Base-by-base conservation (phyloP, 257 asterid genomes). In the Lavandula angustifolia region DNA sequence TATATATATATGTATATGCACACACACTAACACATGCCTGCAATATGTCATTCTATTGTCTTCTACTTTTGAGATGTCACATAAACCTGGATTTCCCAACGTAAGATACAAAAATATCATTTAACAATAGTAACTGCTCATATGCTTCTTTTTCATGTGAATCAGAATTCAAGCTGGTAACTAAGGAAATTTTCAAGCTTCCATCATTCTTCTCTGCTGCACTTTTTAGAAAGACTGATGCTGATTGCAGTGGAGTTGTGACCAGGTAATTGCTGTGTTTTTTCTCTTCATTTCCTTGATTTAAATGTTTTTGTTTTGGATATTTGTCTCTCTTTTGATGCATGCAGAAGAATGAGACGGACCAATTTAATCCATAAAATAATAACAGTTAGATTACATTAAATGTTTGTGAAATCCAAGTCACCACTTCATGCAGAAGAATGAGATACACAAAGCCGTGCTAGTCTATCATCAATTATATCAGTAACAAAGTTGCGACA, bases 131-230 rank as follows among this genome's bases (percentile, higher is more conserved):
- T 64, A 27, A 34, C 16, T 38, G 33, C 48, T 67, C 43, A 48
- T 55, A 55, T 29, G 57, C 42, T 68, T 65, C 49, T 1, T 54
- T 71, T 73, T 53, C 42, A 17, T 79, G 69, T 62, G 72, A 48
- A 73, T 65, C 94, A 94, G 99, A 94, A 79, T 87, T 94, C 71
- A 94, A 94, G 76, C 96, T 86, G 11, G 86, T 94, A 69, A 94
- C 96, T 0, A 89, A 90, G 77, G 99, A 94, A 77, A 84, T 94
- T 17, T 94, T 97, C 90, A 94, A 94, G 92, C 95, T 94, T 31
- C 99, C 99, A 12, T 87, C 99, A 56, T 94, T 94, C 86, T 87
- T 94, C 83, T 94, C 99, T 22, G 41, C 87, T 43, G 87, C 83
- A 44, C 91, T 94, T 56, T 94, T 94, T 80, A 82, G 77, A 76